Base-by-base conservation (phyloP, 2,329 filamentous ascomycete genomes). In the Torrubiella hemipterigena region DNA sequence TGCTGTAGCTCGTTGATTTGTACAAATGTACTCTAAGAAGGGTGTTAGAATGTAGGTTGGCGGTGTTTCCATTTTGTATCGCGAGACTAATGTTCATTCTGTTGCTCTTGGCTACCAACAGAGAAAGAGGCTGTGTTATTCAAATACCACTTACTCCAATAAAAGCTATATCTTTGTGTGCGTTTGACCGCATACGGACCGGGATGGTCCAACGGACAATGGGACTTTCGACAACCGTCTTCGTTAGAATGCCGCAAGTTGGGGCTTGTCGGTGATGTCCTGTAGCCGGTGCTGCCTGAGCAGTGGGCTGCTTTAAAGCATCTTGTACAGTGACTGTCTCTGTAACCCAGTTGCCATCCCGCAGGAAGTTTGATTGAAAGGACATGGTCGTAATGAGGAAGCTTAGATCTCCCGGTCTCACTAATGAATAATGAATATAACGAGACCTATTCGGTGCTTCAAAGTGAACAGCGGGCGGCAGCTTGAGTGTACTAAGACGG, bases 161-260 rank as follows among this genome's bases (percentile, higher is more conserved):
- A 44, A 94, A 85, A 22, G 87, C 78, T 40, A 95, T 73, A 58
- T 96, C 87, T 43, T 91, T 86, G 37, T 76, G 65, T 26, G 66
- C 55, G 31, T 66, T 63, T 33, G 77, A 77, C 35, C 87, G 71
- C 36, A 96, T 63, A 37, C 78, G 73, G n/a, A 78, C 83, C 10
- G 86, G 82, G 11, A 94, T 60, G 26, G 95, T 79, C 62, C 72
- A 81, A 47, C 79, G 78, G 34, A 80, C 69, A 21, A 81, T 62
- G 2, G 87, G 81, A 39, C 82, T 93, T 32, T 77, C 70, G 30
- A 89, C 63, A 18, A 93, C 52, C 0, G 87, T 94, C 46, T 72
- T 77, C 1, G 84, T 84, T 27, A 96, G 63, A 19, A 96, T 49
- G 4, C 85, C 91, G 37, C 77, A 69, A 14, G 54, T 57, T 6